Conservation (phyloP, 2,329 filamentous ascomycete genomes). For the Alternaria novae-zelandiae region DNA sequence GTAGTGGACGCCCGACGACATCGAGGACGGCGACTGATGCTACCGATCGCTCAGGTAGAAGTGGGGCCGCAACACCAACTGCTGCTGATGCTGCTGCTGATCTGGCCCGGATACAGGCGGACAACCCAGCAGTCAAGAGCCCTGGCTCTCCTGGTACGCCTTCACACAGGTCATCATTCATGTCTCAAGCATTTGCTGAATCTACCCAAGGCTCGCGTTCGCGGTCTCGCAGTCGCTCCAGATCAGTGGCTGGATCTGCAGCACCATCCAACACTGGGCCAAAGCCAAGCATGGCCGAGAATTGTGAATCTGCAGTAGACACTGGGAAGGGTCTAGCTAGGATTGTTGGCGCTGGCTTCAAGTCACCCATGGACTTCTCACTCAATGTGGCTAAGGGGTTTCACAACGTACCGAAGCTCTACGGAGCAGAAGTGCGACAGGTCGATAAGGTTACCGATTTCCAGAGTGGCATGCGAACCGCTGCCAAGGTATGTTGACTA, state of each 20-base stretch:
- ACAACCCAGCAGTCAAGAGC: constrained; percentile 12
- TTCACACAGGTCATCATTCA: constrained; percentile 35
- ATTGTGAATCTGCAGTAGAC: constrained; percentile 64
- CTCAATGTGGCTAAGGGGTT: constrained; percentile 84
- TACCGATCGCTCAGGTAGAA: constrained; percentile 21
- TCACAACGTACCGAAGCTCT: constrained; percentile 83
- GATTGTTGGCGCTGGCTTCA: constrained; percentile 77
- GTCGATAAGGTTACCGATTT: constrained; percentile 79
- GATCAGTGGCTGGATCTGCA: constrained; percentile 6
- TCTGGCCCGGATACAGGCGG: constrained; percentile 11
- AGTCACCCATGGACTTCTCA: constrained; percentile 84
- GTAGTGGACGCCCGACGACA: constrained; percentile 15
- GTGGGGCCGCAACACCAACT: constrained; percentile 28
- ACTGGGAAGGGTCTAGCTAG: constrained; percentile 72
- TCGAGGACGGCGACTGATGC: constrained; percentile 22
- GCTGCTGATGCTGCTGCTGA: constrained; percentile 15
- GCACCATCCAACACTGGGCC: constrained; percentile 22
- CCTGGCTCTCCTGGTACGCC: constrained; percentile 27
- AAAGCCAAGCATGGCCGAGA: constrained; percentile 18
- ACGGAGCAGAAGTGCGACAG: constrained; percentile 83
- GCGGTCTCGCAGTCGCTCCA: constrained; percentile 19
- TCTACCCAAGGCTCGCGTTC: constrained; percentile 39
- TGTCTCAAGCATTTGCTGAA: constrained; percentile 42
- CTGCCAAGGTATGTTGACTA: constrained; percentile 64
- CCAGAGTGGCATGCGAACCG: constrained; percentile 76